Percentiles rank a stretch among this genome's conserved stretches.
Evolutionary conservation across 768 basidiomycete genomes (phyloP).

Genomic region (Boletus barrowsii): DNA sequence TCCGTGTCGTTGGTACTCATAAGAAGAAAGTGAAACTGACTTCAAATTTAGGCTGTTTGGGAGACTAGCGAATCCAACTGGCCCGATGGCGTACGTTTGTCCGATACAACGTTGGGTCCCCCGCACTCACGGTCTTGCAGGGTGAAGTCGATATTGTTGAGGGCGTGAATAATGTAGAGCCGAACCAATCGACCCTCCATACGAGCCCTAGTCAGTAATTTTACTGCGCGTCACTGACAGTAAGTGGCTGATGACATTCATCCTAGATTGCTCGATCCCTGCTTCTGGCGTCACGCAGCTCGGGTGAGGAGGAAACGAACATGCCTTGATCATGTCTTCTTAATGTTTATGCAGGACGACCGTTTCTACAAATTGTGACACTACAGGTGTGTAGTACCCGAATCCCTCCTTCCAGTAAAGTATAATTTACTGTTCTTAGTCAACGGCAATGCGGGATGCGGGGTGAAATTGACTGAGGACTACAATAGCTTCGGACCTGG

Average conservation of each 20-base stretch:
- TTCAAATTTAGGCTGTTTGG: constrained; percentile 27
- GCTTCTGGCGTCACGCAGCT: constrained; percentile 18
- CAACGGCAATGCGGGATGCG: constrained; percentile 38
- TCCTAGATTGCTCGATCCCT: constrained; percentile 29
- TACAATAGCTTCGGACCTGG: constrained; percentile 26
- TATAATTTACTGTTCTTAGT: constrained; percentile 9
- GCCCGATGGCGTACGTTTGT: constrained; percentile 22
- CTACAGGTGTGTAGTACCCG: constrained; percentile 11
- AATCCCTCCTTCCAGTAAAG: neutral
- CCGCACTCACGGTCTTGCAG: constrained; percentile 11
- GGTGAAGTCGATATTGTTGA: constrained; percentile 33
- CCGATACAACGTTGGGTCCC: neutral
- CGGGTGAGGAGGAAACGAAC: constrained; percentile 16
- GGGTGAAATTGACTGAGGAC: constrained; percentile 26
- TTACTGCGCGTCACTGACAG: neutral
- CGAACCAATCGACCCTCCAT: constrained; percentile 56
- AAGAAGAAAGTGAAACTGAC: constrained; percentile 10
- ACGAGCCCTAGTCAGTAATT: constrained; percentile 42
- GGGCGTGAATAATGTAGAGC: constrained; percentile 50
- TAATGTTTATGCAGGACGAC: constrained; percentile 14
- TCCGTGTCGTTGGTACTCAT: neutral
- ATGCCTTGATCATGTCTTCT: neutral
- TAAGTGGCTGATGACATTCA: neutral
- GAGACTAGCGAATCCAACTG: constrained; percentile 23
- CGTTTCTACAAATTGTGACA: constrained; percentile 23